Base-by-base conservation (phyloP, 2,329 filamentous ascomycete species). In the Zymoseptoria ardabiliae region DNA sequence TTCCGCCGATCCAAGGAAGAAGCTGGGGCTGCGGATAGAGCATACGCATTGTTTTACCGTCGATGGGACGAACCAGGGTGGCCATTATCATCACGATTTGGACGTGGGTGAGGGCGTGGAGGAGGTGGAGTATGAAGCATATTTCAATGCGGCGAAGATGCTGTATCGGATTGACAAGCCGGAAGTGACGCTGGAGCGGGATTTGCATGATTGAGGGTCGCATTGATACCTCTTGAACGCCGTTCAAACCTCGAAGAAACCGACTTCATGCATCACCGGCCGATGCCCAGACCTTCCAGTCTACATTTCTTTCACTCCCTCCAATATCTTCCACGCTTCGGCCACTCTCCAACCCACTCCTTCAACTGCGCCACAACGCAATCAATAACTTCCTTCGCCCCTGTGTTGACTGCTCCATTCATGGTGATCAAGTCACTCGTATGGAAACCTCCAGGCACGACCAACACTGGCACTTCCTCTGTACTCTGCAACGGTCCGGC, bases 361-460 rank as follows among this genome's bases (percentile, higher is more conserved):
- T 76, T 77, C 53, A 85, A 77, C 70, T 82, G 77, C 13, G 69
- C 70, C 3, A 84, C 70, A 65, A 79, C 76, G 19, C 73, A 72
- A 64, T 83, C 75, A 48, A 82, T 78, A 1, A 85, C 76, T 49
- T 72, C 71, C 68, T 79, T 74, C 1, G 79, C 77, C 0, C 77
- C 78, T 0, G 71, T 70, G 68, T 84, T 83, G 21, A 70, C 76
- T 1, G 58, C 69, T 0, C 73, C 80, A 65, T 83, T 83, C 50
- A 59, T 65, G 41, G 78, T 65, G 23, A 76, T 68, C 45, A 85
- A 62, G 70, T 86, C 84, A 20, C 78, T 79, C 68, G 82, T 84
- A 67, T 86, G 84, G 51, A 79, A 77, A 0, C 77, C 81, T 2
- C 77, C 78, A 0, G 79, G 77, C 52, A 86, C 79, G 20, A 86